Conservation (phyloP, 352 stramenopile genomes). For the Peronospora destructor region DNA sequence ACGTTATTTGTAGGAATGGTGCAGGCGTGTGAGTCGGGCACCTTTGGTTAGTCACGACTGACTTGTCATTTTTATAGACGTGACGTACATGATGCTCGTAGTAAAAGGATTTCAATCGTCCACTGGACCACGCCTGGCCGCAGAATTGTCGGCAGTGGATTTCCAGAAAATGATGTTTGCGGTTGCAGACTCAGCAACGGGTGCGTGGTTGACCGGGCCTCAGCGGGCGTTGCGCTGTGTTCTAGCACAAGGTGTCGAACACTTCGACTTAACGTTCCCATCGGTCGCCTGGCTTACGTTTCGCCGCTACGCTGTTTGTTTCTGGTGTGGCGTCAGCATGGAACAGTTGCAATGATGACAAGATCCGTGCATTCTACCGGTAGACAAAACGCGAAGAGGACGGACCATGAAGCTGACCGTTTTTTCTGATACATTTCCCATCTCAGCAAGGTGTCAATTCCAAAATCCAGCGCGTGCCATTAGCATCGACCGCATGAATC, state of each 20-base stretch:
- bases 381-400: background rate
- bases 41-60: background rate
- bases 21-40: background rate
- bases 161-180: background rate
- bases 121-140: background rate
- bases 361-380: background rate
- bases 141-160: background rate
- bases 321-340: background rate
- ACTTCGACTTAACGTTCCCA: background rate
- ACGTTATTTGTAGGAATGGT: background rate
- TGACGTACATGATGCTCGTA: too few relatives aligned
- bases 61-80: background rate
- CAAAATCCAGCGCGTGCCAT: constrained; percentile 12
- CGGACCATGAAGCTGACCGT: constrained; percentile 17
- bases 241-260: background rate
- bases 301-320: background rate
- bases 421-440: constrained; percentile 21
- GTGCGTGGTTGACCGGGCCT: too few relatives aligned
- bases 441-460: constrained; percentile 22
- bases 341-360: background rate
- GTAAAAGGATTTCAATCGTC: background rate
- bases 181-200: too few relatives aligned
- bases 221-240: background rate
- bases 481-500: background rate
- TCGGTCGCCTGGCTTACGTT: background rate